Evolutionary conservation across 2,329 filamentous ascomycete species (phyloP), one percentile per base, ranked within the genome.

Genomic region (Aspergillus vadensis): DNA sequence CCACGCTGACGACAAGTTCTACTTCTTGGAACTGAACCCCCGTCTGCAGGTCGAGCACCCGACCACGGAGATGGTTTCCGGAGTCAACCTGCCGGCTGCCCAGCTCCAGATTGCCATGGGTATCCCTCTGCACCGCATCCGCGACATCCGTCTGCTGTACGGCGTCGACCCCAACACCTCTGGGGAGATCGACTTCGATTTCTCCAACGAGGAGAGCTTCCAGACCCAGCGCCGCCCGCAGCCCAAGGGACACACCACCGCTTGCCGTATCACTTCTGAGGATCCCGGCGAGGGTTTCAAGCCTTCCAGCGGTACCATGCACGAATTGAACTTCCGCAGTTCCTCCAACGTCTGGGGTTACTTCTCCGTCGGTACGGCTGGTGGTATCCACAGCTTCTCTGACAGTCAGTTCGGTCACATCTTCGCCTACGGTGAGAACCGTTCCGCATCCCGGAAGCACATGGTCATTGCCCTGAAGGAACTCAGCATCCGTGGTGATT

Each of bases 321-420:
- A 98, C 82, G 95, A 99, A 75, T 83, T 99, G 74, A 99, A 99
- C 85, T 99, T 99, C 87, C 88, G 95, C 75, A 96, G 91, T 82
- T 97, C 92, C 77, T 98, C 95, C 65, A 99, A 99, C 70, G 95
- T 98, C 59, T 99, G 95, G 95, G 95, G 95, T 85, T 99, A 99
- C 81, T 99, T 99, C 87, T 99, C 95, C 56, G 95, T 99, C 77
- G 91, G 93, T 82, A 95, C 93, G 9, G 89, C 92, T 58, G 94
- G 93, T 81, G 93, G 93, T 79, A 99, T 99, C 67, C 95, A 99
- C 86, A 97, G 92, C 79, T 99, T 97, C 85, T 98, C 95, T 7
- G 95, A 99, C 82, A 96, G 91, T 73, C 95, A 99, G 75, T 99
- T 99, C 71, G 95, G 95, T 80, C 95, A 99, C 81, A 99, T 99